A percentile compares a stretch with the other conserved stretches of the same genome.
These are phyloP conservation scores for Tulasnella sp. DNA, from an alignment of 768 basidiomycete species.

Conservation along the genomic window DNA sequence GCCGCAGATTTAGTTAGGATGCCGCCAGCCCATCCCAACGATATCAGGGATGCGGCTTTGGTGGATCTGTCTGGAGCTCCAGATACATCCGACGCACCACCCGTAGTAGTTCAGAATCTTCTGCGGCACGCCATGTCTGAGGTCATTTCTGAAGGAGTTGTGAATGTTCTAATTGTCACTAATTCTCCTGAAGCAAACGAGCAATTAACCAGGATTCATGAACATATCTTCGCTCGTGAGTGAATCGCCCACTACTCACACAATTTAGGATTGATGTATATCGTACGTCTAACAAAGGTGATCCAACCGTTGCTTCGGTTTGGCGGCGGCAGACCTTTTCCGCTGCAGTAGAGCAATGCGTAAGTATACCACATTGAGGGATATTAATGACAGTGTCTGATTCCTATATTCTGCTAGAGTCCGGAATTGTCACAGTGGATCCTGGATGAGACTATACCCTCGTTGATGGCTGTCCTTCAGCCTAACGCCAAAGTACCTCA, in stretches of 20 bases:
- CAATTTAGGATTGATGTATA: neutral
- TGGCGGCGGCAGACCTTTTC: constrained; percentile 87
- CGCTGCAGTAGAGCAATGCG: constrained; percentile 66
- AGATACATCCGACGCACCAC: constrained; percentile 28
- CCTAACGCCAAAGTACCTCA: neutral
- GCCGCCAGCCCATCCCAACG: constrained; percentile 40
- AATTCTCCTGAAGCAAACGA: constrained; percentile 74
- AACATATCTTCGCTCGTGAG: constrained; percentile 74
- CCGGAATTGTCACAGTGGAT: constrained; percentile 56
- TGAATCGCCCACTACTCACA: constrained; percentile 9
- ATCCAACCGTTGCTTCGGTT: constrained; percentile 77
- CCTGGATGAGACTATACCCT: constrained; percentile 57
- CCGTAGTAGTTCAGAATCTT: constrained; percentile 67
- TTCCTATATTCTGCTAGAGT: no score
- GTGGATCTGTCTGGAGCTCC: constrained; percentile 44
- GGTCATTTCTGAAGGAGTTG: constrained; percentile 53
- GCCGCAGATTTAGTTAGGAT: constrained; percentile 57
- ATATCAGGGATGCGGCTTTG: constrained; percentile 46
- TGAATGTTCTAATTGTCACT: constrained; percentile 78
- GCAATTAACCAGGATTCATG: constrained; percentile 75
- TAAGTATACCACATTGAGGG: no score
- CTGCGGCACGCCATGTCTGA: constrained; percentile 72
- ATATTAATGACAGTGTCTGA: no score
- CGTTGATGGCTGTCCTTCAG: constrained; percentile 42
- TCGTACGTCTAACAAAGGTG: constrained; percentile 36